Conservation (phyloP, 352 stramenopile species). For the Globisporangium cystogenes region DNA sequence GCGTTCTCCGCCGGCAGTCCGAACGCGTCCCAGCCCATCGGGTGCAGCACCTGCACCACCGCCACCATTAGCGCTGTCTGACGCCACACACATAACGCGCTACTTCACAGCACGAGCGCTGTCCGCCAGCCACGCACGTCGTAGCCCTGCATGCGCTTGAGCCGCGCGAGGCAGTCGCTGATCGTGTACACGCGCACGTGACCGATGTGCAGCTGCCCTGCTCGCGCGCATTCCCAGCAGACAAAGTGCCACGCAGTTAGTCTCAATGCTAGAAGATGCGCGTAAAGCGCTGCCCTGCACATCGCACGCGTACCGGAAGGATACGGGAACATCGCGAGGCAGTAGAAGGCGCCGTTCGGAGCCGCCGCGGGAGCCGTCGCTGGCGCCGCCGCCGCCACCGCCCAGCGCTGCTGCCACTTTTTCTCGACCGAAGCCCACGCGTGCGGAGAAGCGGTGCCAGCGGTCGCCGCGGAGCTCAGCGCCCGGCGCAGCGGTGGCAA, state of each 20-base stretch:
- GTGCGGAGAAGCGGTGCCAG: neutral
- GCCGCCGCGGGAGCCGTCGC: conserved; percentile 5
- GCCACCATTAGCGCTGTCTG: neutral
- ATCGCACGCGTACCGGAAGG: conserved; percentile 76
- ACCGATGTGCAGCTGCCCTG: conserved; percentile 95
- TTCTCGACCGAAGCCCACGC: conserved; percentile 53
- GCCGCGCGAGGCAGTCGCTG: conserved; percentile 96
- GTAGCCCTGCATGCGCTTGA: conserved; percentile 96
- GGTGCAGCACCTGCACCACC: conserved; percentile 89
- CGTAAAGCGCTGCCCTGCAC: no score
- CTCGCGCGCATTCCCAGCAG: neutral
- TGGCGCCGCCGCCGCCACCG: conserved; percentile 11
- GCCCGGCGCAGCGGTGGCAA: conserved; percentile 14
- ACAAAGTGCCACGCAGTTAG: neutral
- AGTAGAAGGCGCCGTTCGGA: conserved; percentile 72
- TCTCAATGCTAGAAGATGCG: no score
- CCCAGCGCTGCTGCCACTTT: conserved; percentile 73
- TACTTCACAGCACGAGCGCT: neutral
- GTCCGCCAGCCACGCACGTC: conserved; percentile 45
- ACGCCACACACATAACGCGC: neutral
- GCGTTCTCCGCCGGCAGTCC: conserved; percentile 99
- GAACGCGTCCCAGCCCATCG: conserved; percentile 99
- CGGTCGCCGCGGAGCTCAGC: conserved; percentile 4
- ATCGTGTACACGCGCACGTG: conserved; percentile 99
- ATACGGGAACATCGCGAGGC: conserved; percentile 99